Evolutionary conservation across 805 yeast species (phyloP).

Genomic region (Pichia membranifaciens): DNA sequence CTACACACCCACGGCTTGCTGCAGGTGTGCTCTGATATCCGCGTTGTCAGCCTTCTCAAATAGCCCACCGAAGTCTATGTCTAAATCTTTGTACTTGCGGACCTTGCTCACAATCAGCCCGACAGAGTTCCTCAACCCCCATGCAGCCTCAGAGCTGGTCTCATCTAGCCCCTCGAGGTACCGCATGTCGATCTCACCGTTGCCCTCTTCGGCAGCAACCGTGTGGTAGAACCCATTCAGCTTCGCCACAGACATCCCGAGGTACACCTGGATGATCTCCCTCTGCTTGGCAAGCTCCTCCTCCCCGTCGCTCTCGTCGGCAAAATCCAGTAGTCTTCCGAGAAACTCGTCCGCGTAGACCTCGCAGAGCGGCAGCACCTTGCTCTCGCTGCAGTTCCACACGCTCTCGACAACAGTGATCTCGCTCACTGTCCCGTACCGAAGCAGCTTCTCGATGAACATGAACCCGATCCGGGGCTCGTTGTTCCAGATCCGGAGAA

Average conservation of each 20-base stretch:
- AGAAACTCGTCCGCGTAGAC: constrained; percentile 39
- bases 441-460: constrained; percentile 47
- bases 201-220: no score
- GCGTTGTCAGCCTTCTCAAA: not conserved
- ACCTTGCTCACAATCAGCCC: constrained; percentile 9
- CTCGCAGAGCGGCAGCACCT: constrained; percentile 36
- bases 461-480: constrained; percentile 62
- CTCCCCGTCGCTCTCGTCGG: constrained; percentile 13
- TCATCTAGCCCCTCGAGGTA: constrained; percentile 1
- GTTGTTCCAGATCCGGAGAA: constrained; percentile 58
- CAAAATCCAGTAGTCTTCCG: constrained; percentile 22
- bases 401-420: constrained; percentile 39
- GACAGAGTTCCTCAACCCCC: constrained; percentile 12
- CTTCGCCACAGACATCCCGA: constrained; percentile 4
- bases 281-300: constrained; percentile 20
- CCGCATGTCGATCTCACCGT: not conserved
- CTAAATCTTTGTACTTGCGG: constrained; percentile 1
- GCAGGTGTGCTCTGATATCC: not conserved
- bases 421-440: constrained; percentile 38
- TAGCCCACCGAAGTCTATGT: not conserved
- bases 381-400: constrained; percentile 15
- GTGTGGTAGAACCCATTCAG: not conserved
- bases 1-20: no score
- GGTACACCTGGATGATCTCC: constrained; percentile 10
- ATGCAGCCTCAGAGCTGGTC: constrained; percentile 11